A percentile compares a stretch with the other conserved stretches of the same genome.
These are phyloP conservation scores for Leishmania tropica DNA, from an alignment of 208 protist species.

Conservation along the genomic window DNA sequence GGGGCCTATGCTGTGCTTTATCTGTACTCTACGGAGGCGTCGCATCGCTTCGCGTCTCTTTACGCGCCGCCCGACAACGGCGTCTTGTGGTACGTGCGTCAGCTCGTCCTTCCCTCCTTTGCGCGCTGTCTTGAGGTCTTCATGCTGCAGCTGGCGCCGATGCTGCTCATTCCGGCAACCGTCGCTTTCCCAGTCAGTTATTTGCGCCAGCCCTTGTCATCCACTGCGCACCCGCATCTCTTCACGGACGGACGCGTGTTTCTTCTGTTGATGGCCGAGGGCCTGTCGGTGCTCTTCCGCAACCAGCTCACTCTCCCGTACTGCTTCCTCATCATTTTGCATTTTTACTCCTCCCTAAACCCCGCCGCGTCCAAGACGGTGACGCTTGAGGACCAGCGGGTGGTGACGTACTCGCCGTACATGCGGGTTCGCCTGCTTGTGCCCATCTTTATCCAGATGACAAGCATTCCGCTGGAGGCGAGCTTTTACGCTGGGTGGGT, in stretches of 20 bases:
- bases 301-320: slow-evolving; percentile 52
- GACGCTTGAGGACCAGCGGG: slow-evolving; percentile 22
- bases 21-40: slow-evolving; percentile 24
- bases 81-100: slow-evolving; percentile 79
- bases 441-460: slow-evolving; percentile 46
- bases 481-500: slow-evolving; percentile 72
- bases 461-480: slow-evolving; percentile 56
- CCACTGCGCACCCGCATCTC: slow-evolving; percentile 24
- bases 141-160: slow-evolving; percentile 59
- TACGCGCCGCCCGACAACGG: slow-evolving; percentile 73
- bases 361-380: slow-evolving; percentile 25
- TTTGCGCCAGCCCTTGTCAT: slow-evolving; percentile 11
- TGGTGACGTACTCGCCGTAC: slow-evolving; percentile 51
- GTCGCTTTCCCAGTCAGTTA: slow-evolving; percentile 32
- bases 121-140: slow-evolving; percentile 50
- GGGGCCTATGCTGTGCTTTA: slow-evolving; percentile 36
- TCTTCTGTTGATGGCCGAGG: slow-evolving; percentile 52
- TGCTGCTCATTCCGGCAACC: slow-evolving; percentile 37
- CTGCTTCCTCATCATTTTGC: slow-evolving; percentile 46
- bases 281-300: slow-evolving; percentile 49
- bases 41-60: slow-evolving; percentile 38
- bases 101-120: slow-evolving; percentile 66
- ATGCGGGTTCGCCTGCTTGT: slow-evolving; percentile 50
- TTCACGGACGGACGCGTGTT: slow-evolving; percentile 46
- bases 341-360: slow-evolving; percentile 69